Conservation (phyloP, 75 land plant species). For the Cryptomeria japonica region DNA sequence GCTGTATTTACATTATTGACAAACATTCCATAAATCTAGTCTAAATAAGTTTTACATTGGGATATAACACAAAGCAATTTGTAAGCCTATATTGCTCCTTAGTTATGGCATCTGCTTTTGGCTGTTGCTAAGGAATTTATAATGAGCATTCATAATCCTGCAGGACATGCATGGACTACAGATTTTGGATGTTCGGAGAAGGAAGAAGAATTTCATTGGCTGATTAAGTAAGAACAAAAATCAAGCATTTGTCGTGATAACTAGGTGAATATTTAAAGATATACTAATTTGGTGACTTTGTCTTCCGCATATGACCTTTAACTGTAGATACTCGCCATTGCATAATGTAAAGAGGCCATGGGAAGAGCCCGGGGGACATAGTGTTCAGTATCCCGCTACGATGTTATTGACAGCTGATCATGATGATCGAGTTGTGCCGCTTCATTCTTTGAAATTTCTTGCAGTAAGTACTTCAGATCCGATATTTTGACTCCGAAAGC, state of each 20-base stretch:
- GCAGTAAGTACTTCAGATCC: conserved; percentile 60
- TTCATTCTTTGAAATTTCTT: conserved; percentile 84
- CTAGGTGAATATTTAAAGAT: background rate
- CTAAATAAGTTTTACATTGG: background rate
- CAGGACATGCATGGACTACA: conserved; percentile 99
- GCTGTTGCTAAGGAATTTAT: background rate
- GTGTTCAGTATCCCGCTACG: conserved; percentile 78
- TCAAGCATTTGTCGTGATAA: background rate
- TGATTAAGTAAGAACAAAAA: conserved; percentile 69
- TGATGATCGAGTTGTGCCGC: conserved; percentile 97
- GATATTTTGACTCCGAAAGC: conserved; percentile 2
- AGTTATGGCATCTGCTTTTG: background rate
- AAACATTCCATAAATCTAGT: background rate
- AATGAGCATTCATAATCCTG: background rate
- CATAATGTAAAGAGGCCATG: conserved; percentile 94
- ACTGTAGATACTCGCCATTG: conserved; percentile 90
- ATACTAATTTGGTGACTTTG: background rate
- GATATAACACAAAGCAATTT: background rate
- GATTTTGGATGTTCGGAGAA: conserved; percentile 98
- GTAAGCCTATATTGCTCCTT: background rate
- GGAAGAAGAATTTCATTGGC: conserved; percentile 91
- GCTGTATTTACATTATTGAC: background rate
- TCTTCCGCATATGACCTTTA: background rate
- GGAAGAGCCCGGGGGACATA: conserved; percentile 42
- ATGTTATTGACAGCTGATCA: conserved; percentile 98